phyloP scores from a whole-genome alignment of 805 yeast genomes.

The Novakomyces olei region DNA sequence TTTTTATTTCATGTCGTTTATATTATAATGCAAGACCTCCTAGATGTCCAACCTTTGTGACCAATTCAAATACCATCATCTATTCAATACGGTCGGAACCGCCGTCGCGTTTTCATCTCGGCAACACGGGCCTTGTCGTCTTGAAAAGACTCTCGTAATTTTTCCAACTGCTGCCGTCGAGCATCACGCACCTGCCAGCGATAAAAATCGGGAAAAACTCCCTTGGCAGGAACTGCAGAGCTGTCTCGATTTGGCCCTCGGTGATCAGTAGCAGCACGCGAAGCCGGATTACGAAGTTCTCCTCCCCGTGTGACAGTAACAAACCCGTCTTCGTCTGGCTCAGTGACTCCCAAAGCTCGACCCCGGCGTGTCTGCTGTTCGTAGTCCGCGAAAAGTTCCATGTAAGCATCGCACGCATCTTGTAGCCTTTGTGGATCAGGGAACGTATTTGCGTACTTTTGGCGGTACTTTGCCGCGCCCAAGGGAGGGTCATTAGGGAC shows the following conservation, averaged over 20 bases:
- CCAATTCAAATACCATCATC: neutral
- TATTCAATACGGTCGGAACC: slow-evolving; percentile 57
- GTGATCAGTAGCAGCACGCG: neutral
- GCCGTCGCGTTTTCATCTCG: slow-evolving; percentile 54
- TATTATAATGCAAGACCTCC: no score
- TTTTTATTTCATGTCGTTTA: no score
- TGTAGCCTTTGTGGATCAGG: neutral
- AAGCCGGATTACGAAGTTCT: slow-evolving; percentile 5
- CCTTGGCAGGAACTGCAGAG: slow-evolving; percentile 23
- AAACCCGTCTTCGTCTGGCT: slow-evolving; percentile 13
- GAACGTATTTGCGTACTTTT: neutral
- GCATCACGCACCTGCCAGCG: slow-evolving; percentile 86
- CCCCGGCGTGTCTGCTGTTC: neutral
- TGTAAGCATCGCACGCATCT: slow-evolving; percentile 1
- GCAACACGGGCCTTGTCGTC: slow-evolving; percentile 74
- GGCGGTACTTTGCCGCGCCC: no score
- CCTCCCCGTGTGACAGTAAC: slow-evolving; percentile 11
- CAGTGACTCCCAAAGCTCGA: neutral
- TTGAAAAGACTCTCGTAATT: slow-evolving; percentile 59
- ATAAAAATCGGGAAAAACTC: slow-evolving; percentile 78
- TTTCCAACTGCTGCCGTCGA: slow-evolving; percentile 82
- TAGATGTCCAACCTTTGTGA: no score
- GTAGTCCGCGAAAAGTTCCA: neutral
- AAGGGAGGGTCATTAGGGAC: no score
- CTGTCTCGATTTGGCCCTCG: slow-evolving; percentile 12